These are phyloP conservation scores for Paramecium sonneborni DNA, from an alignment of 73 alveolate genomes.

Conservation along the genomic window DNA sequence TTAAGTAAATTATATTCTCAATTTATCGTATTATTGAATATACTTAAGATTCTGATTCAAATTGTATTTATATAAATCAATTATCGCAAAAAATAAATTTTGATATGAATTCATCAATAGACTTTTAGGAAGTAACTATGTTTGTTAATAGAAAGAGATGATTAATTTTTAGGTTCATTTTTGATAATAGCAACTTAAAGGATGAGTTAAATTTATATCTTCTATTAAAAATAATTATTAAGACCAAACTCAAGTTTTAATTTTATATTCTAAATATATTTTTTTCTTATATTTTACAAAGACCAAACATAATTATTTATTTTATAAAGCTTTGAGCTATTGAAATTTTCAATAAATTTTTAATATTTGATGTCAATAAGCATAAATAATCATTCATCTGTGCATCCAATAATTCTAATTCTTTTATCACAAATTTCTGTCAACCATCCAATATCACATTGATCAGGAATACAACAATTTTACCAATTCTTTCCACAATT, in stretches of 20 bases:
- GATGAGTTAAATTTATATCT: background rate
- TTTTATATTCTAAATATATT: background rate
- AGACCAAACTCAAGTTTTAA: background rate
- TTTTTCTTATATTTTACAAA: background rate
- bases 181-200: no score
- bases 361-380: background rate
- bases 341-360: background rate
- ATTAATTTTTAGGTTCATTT: no score
- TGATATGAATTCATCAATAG: no score
- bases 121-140: no score
- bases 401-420: background rate
- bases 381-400: background rate
- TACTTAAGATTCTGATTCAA: no score
- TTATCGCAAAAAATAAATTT: no score
- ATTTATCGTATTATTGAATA: no score
- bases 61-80: no score
- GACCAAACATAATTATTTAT: background rate
- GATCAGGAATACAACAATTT: background rate
- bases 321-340: background rate
- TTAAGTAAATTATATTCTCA: no score
- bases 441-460: conserved; percentile 10
- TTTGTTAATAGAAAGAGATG: no score
- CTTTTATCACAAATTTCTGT: background rate
- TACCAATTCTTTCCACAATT: conserved; percentile 55
- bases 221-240: background rate